Conservation (phyloP, 495 filamentous ascomycete genomes). For the Pyronema omphalodes region DNA sequence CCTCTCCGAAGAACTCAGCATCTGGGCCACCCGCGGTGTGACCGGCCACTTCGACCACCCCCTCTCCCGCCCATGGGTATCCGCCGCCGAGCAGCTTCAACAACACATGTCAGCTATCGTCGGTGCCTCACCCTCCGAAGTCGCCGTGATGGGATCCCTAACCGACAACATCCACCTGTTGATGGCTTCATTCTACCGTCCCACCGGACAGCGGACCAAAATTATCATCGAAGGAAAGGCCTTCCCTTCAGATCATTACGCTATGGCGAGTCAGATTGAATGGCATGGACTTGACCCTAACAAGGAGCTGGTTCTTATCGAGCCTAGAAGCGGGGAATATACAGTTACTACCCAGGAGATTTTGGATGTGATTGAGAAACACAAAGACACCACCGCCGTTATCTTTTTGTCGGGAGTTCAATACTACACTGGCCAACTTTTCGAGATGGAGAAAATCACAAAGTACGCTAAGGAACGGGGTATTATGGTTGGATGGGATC, state of each 20-base stretch:
- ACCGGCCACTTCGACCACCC: conserved; percentile 81
- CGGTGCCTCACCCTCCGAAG: conserved; percentile 60
- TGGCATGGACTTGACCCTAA: conserved; percentile 53
- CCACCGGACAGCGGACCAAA: conserved; percentile 45
- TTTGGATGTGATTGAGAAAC: conserved; percentile 50
- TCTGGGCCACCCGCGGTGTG: conserved; percentile 89
- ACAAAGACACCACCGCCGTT: conserved; percentile 59
- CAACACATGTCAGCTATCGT: conserved; percentile 66
- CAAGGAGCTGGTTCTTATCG: conserved; percentile 57
- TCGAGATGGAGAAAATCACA: conserved; percentile 77
- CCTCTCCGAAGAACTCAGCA: conserved; percentile 57
- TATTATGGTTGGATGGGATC: conserved; percentile 81
- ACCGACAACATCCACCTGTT: conserved; percentile 83
- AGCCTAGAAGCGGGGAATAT: conserved; percentile 35
- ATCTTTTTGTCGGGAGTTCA: conserved; percentile 81
- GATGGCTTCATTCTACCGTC: conserved; percentile 81
- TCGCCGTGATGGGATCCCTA: conserved; percentile 84
- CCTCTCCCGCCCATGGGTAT: conserved; percentile 57
- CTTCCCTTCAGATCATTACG: conserved; percentile 94
- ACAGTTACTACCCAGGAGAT: conserved; percentile 56
- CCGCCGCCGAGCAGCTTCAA: conserved; percentile 55
- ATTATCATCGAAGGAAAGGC: conserved; percentile 88
- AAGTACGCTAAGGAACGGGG: conserved; percentile 53
- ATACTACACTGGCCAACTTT: conserved; percentile 82
- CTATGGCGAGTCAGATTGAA: conserved; percentile 67